Conservation (phyloP, 2,329 filamentous ascomycete genomes). For the Penicillium olsonii region DNA sequence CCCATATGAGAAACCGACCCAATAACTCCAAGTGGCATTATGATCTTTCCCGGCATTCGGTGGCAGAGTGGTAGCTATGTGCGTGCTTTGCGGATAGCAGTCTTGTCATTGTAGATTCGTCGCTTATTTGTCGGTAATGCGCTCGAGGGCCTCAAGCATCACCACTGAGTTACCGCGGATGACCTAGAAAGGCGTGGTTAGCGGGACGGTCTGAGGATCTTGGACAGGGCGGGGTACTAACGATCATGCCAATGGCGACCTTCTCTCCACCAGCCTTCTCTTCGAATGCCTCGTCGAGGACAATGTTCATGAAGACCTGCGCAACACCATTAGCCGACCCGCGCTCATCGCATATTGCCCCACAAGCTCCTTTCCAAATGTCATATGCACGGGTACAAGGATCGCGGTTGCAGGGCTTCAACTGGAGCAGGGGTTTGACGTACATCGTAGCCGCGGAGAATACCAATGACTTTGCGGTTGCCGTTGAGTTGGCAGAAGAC, state of each 20-base stretch:
- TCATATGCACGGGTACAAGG: not conserved
- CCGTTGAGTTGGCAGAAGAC: constrained; percentile 97
- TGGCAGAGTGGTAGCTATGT: constrained; percentile 12
- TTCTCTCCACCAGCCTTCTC: constrained; percentile 93
- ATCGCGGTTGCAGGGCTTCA: no score
- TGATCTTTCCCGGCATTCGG: constrained; percentile 27
- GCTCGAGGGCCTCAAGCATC: constrained; percentile 74
- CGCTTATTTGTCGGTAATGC: constrained; percentile 45
- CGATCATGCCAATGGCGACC: constrained; percentile 86
- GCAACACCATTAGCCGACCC: constrained; percentile 7
- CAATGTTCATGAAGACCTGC: constrained; percentile 96
- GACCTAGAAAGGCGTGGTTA: constrained; percentile 56
- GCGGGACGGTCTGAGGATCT: not conserved
- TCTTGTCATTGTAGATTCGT: constrained; percentile 11
- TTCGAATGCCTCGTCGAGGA: constrained; percentile 94
- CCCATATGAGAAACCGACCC: constrained; percentile 37
- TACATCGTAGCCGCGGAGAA: constrained; percentile 95
- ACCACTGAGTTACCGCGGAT: constrained; percentile 98
- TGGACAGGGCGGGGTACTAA: constrained; percentile 46
- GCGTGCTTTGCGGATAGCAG: constrained; percentile 13
- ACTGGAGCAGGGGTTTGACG: constrained; percentile 31
- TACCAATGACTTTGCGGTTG: constrained; percentile 93
- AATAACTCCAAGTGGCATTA: constrained; percentile 40
- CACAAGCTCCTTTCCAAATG: not conserved
- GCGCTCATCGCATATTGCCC: not conserved